Conservation (phyloP, 75 land plant genomes). For the Picea sitchensis region DNA sequence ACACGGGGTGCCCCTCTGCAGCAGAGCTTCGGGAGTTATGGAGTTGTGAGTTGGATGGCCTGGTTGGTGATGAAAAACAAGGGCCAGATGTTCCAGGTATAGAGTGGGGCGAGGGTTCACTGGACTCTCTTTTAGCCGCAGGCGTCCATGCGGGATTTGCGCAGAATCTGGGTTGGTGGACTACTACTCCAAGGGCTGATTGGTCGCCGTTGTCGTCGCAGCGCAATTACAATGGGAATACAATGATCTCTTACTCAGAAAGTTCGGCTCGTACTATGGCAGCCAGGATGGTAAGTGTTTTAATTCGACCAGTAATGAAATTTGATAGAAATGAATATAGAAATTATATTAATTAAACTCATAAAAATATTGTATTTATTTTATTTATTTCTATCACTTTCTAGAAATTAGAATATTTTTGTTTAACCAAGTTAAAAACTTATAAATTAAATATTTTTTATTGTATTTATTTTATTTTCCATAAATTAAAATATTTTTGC, state of each 20-base stretch:
- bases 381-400: too few species aligned
- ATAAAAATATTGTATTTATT: too few species aligned
- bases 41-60: slow-evolving; percentile 50
- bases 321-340: too few species aligned
- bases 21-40: slow-evolving; percentile 70
- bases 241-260: neutral
- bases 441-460: too few species aligned
- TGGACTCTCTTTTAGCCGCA: neutral
- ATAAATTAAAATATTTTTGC: too few species aligned
- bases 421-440: too few species aligned
- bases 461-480: too few species aligned
- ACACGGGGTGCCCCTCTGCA: slow-evolving; percentile 85
- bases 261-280: too few species aligned
- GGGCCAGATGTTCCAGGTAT: neutral
- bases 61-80: neutral
- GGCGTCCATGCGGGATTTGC: neutral
- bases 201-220: neutral
- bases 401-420: too few species aligned
- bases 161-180: neutral
- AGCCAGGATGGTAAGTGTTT: too few species aligned
- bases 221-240: neutral
- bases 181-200: neutral
- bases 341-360: too few species aligned
- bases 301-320: too few species aligned
- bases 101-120: neutral